Base-by-base conservation (phyloP, 345 rosid genomes). In the Populus alba region DNA sequence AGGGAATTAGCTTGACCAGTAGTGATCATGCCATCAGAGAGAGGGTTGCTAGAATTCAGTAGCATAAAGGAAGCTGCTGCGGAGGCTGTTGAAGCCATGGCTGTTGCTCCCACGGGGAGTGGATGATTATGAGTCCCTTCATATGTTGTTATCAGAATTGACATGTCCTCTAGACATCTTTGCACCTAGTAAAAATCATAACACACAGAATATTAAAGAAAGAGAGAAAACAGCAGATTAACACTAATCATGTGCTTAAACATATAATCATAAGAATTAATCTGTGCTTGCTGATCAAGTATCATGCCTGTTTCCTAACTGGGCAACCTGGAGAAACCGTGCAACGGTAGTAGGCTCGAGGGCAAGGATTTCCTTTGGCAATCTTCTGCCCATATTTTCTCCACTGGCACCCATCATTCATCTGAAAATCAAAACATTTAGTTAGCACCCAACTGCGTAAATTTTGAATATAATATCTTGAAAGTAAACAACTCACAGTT, bases 41-140 rank as follows among this genome's bases (percentile, higher is more conserved):
- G 69, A 57, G 78, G 79, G 67, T 77, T 82, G 43, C 79, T 78
- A 25, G 95, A 82, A 81, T 91, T 87, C 0, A 87, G 25, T 57
- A 89, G 53, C 83, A 85, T 78, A 53, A 87, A 87, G 53, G 95
- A 89, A 72, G 90, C 74, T 27, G 90, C 81, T 1, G 87, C 68
- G 2, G 91, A 79, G 20, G 91, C 79, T 1, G 90, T 87, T 8
- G 91, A 85, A 45, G 91, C 90, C 91, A 87, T 89, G 70, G 90
- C 86, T 8, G 90, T 86, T 70, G 90, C 89, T 7, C 92, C 92
- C 18, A 87, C 90, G 0, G 92, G 90, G 17, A 89, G 88, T n/a
- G 92, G 89, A 69, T 89, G 92, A 69, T 89, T 89, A 73, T 89
- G 92, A 15, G 76, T 87, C 61, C 92, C 92, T 85, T 87, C 92